Evolutionary conservation across 2,329 filamentous ascomycete species (phyloP), one percentile per base, ranked within the genome.

Genomic region (Coniochaeta hoffmannii): DNA sequence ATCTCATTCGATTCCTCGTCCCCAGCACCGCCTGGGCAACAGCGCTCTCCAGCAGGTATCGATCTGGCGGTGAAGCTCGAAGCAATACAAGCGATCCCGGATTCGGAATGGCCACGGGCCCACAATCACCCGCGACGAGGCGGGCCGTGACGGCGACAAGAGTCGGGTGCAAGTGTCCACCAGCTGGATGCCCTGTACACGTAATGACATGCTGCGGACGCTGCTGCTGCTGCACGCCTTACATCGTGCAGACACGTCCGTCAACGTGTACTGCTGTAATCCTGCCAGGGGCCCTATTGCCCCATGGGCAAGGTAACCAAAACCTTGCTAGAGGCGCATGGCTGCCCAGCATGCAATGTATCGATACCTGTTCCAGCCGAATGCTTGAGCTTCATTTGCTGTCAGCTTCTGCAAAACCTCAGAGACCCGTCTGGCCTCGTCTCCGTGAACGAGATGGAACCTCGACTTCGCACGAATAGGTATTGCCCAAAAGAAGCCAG

Each of bases 311-410:
- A 57, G 54, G 58, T 57, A 57, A 52, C 53, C 15, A 53, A 41
- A 28, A 60, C 56, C 53, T 59, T 30, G 55, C 59, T 61, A 60
- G 49, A 54, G 61, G 65, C 59, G 65, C 65, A 66, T 66, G 53
- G 64, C 63, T 68, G 65, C 65, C 64, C 65, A 68, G 65, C 57
- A 50, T 58, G 57, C 57, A 44, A 61, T 59, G 59, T 60, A 59
- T 60, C 55, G 55, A 57, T 61, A 63, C 61, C 56, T 57, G 55
- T n/a, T 57, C 57, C 28, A 35, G 52, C 14, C 36, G 10, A 36
- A 51, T 12, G 15, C 31, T 38, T 50, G n/a, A 55, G 57, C 41
- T 56, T 50, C 34, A n/a, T 28, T 28, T 50, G 55, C 38, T n/a
- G 55, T 59, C 56, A 11, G 38, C 12, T 19, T 44, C 38, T 12